Conservation (phyloP, 768 basidiomycete genomes). For the Mycena kentingensis region DNA sequence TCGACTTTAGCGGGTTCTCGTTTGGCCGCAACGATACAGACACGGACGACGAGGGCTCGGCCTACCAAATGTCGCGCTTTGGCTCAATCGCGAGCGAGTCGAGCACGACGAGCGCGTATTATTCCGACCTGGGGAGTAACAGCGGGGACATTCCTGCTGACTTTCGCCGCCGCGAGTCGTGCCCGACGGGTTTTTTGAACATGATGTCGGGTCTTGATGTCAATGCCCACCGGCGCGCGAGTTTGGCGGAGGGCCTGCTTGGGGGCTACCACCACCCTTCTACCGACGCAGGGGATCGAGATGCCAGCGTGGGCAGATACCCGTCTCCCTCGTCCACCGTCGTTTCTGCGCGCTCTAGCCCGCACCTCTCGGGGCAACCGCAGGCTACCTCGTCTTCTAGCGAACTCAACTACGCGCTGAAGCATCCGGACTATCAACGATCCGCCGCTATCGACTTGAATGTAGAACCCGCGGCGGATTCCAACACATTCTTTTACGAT, state of each 20-base stretch:
- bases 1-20: constrained; percentile 43
- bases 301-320: constrained; percentile 5
- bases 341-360: constrained; percentile 18
- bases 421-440: constrained; percentile 2
- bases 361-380: constrained; percentile 4
- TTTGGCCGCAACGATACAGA: constrained; percentile 54
- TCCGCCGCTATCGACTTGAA: constrained; percentile 6
- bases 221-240: constrained; percentile 28
- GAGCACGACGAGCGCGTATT: constrained; percentile 52
- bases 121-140: constrained; percentile 47
- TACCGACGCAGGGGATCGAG: not conserved
- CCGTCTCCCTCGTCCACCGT: constrained; percentile 19
- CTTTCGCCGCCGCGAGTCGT: constrained; percentile 41
- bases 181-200: constrained; percentile 42
- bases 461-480: not conserved
- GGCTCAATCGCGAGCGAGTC: constrained; percentile 66
- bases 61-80: constrained; percentile 56
- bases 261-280: constrained; percentile 8
- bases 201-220: constrained; percentile 49
- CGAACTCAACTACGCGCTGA: constrained; percentile 20
- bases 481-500: constrained; percentile 19
- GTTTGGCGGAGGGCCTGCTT: constrained; percentile 20
- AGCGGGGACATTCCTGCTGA: constrained; percentile 38
- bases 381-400: constrained; percentile 4
- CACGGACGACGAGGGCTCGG: constrained; percentile 50